Base-by-base conservation (phyloP, 1,284 basidiomycete species). In the Ceratobasidium sp. region DNA sequence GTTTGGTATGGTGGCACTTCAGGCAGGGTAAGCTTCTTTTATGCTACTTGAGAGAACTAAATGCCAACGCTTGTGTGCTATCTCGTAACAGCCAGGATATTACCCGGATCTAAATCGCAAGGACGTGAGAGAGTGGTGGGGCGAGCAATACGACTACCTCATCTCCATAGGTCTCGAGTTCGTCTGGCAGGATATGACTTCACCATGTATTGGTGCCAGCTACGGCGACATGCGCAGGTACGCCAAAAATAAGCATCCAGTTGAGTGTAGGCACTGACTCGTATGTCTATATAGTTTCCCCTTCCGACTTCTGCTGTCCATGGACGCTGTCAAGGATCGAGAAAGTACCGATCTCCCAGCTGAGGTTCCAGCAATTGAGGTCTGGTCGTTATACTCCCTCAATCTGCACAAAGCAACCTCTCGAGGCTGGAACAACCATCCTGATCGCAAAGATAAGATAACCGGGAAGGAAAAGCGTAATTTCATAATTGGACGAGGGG, bases 161-260 rank as follows among this genome's bases (percentile, higher is more conserved):
- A 69, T 76, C 28, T 51, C 45, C 10, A 20, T 61, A 7, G 76
- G 76, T 6, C 76, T 76, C 31, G 76, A 76, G 58, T 76, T 76
- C 39, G 76, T 76, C 7, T 76, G 76, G 76, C 76, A 76, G 49
- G 76, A 76, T 51, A 76, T 76, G 76, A 76, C 76, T 63, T 69
- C 76, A 11, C 76, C 76, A 35, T 68, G 66, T 23, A 76, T 76
- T 37, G 76, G 66, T 39, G 68, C 76, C 5, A 64, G 56, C 49
- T 76, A 76, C 39, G 76, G 76, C 28, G 76, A 76, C 26, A 76
- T 76, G 76, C 51, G 54, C 33, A 60, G 68, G 68, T 71, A 60
- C 13, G 45, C 6, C 28, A 31, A 47, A 15, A 45, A 13, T 53
- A 54, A 33, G 3, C 20, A 28, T 54, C 37, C 31, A 6, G 53